These are phyloP conservation scores for Imleria badia DNA, from an alignment of 768 basidiomycete genomes.

Conservation along the genomic window DNA sequence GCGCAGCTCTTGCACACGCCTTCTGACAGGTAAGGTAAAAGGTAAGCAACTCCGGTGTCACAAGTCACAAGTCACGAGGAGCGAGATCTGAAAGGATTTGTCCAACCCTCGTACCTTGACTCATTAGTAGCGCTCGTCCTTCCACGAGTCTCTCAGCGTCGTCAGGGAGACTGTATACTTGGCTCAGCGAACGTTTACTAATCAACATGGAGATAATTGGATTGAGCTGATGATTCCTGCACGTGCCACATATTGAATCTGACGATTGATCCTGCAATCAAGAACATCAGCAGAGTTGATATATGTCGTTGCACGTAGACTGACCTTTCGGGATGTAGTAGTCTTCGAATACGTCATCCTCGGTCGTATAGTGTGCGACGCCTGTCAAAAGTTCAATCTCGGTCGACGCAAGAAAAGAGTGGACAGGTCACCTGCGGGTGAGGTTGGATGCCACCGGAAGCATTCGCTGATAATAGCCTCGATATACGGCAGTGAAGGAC, in stretches of 20 bases:
- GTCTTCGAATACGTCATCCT: constrained; percentile 3
- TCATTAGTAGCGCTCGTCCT: no score
- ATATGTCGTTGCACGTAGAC: neutral
- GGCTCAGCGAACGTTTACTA: no score
- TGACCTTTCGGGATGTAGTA: neutral
- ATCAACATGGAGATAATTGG: no score
- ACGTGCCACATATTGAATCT: constrained; percentile 4
- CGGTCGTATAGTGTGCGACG: constrained; percentile 3
- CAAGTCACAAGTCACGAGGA: no score
- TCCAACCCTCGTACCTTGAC: no score
- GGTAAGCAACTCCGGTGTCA: no score
- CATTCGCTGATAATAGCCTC: constrained; percentile 14
- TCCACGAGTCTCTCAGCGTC: no score
- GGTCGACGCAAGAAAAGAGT: neutral
- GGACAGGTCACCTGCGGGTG: neutral
- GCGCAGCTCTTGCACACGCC: no score
- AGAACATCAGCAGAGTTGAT: neutral
- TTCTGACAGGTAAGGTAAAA: no score
- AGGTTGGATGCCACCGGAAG: constrained; percentile 2
- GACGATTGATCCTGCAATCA: neutral
- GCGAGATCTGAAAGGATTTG: no score
- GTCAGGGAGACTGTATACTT: no score
- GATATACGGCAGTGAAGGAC: constrained; percentile 17
- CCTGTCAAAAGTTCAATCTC: neutral
- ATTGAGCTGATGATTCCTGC: neutral